phyloP scores from a whole-genome alignment of 768 basidiomycete genomes.

The Tylopilus balloui region DNA sequence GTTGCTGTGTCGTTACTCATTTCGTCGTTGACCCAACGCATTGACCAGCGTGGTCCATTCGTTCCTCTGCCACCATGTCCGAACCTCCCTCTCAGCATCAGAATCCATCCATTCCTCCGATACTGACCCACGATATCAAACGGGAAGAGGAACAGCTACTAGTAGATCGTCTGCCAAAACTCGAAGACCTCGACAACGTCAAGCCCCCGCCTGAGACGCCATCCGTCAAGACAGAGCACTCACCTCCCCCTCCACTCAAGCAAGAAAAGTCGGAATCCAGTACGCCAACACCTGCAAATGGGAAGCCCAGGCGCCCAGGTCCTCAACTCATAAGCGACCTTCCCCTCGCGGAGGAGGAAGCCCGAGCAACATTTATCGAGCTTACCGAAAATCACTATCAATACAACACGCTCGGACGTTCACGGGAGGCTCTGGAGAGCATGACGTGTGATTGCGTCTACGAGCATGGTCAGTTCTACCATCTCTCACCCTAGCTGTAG shows the following conservation, averaged over 20 bases:
- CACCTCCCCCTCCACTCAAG: slow-evolving; percentile 29
- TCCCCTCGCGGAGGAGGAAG: slow-evolving; percentile 69
- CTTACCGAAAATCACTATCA: slow-evolving; percentile 82
- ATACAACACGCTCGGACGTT: slow-evolving; percentile 79
- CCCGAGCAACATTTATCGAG: slow-evolving; percentile 66
- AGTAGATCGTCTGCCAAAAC: slow-evolving; percentile 10
- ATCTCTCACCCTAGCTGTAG: slow-evolving; percentile 16
- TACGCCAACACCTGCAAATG: slow-evolving; percentile 34
- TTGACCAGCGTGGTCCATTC: slow-evolving; percentile 16
- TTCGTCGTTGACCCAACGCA: slow-evolving; percentile 19
- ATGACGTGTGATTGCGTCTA: slow-evolving; percentile 94
- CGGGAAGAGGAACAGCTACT: slow-evolving; percentile 7
- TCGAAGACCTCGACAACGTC: slow-evolving; percentile 23
- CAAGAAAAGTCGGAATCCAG: slow-evolving; percentile 33
- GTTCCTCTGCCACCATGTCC: slow-evolving; percentile 28
- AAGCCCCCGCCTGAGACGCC: slow-evolving; percentile 27
- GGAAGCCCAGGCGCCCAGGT: slow-evolving; percentile 34
- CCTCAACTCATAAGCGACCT: slow-evolving; percentile 79
- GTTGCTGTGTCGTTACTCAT: slow-evolving; percentile 20
- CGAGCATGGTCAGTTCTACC: slow-evolving; percentile 63
- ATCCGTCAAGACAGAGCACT: slow-evolving; percentile 28
- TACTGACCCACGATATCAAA: slow-evolving; percentile 12
- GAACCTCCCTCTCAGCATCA: slow-evolving; percentile 26
- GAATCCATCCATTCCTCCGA: slow-evolving; percentile 21
- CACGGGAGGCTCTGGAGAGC: slow-evolving; percentile 84